Evolutionary conservation across 768 basidiomycete genomes (phyloP).

Genomic region (Boletus sensibilis): DNA sequence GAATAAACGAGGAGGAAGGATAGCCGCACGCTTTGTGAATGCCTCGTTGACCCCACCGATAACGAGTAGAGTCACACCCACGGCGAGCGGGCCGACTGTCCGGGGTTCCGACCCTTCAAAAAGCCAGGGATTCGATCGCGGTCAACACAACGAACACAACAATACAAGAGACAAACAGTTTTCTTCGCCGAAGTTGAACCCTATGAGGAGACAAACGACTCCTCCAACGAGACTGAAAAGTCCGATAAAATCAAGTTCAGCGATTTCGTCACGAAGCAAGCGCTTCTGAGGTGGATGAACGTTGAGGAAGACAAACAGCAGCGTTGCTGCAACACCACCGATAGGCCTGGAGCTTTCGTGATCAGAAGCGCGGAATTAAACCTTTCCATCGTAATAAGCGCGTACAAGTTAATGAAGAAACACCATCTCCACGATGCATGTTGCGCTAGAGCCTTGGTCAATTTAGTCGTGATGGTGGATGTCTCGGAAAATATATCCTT

Average conservation of each 20-base stretch:
- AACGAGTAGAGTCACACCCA: slow-evolving; percentile 54
- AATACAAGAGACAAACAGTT: slow-evolving; percentile 46
- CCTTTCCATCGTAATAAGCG: background rate
- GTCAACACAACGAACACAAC: background rate
- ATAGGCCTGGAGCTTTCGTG: slow-evolving; percentile 51
- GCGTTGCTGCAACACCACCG: slow-evolving; percentile 56
- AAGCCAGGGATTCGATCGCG: background rate
- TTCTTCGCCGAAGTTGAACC: slow-evolving; percentile 67
- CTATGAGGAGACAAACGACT: slow-evolving; percentile 64
- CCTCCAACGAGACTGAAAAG: slow-evolving; percentile 61
- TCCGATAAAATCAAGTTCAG: slow-evolving; percentile 72
- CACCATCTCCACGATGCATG: slow-evolving; percentile 82
- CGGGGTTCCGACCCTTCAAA: slow-evolving; percentile 51
- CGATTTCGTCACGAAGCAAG: slow-evolving; percentile 53
- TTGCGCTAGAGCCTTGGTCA: slow-evolving; percentile 58
- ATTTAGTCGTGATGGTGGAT: background rate
- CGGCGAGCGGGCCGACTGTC: slow-evolving; percentile 55
- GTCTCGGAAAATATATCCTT: slow-evolving; percentile 26
- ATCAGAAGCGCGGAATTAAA: background rate
- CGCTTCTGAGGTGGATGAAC: slow-evolving; percentile 67
- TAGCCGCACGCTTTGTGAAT: slow-evolving; percentile 61
- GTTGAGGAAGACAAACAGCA: slow-evolving; percentile 72
- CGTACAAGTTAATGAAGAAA: slow-evolving; percentile 71
- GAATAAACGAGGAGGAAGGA: slow-evolving; percentile 74
- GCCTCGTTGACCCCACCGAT: slow-evolving; percentile 54